A percentile compares a stretch with the other conserved stretches of the same genome.
phyloP scores from a whole-genome alignment of 1,284 basidiomycete genomes.

The Peniophora sp. region DNA sequence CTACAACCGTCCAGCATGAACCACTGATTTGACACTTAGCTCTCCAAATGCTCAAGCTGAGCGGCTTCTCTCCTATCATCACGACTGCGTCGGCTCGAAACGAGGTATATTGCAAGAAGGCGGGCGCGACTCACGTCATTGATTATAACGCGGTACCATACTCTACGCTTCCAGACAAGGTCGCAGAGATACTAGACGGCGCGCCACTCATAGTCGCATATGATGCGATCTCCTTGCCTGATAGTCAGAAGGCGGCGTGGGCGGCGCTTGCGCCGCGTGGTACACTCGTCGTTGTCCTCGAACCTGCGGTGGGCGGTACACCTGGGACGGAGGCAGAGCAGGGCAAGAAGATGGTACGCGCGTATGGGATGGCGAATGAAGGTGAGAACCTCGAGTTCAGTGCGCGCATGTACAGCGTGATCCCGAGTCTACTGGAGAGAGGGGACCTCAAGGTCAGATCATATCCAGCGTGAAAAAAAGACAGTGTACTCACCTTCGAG shows the following conservation, averaged over 20 bases:
- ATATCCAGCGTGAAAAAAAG: neutral
- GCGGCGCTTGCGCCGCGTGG: constrained; percentile 13
- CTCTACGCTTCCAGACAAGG: neutral
- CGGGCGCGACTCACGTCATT: constrained; percentile 27
- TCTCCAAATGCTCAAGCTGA: constrained; percentile 10
- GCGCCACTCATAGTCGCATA: constrained; percentile 15
- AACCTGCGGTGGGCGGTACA: constrained; percentile 4
- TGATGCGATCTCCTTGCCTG: constrained; percentile 18
- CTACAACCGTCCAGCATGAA: neutral
- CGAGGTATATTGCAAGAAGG: constrained; percentile 18
- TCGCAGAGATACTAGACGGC: neutral
- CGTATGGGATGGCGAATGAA: constrained; percentile 16
- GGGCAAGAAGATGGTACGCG: constrained; percentile 7
- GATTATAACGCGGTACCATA: constrained; percentile 14
- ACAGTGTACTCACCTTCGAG: neutral
- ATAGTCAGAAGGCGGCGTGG: constrained; percentile 14
- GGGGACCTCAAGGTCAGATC: constrained; percentile 8
- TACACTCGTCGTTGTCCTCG: constrained; percentile 11
- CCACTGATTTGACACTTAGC: constrained; percentile 1
- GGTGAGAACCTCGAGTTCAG: constrained; percentile 30
- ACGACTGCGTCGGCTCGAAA: constrained; percentile 25
- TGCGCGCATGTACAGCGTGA: constrained; percentile 4
- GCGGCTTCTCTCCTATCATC: constrained; percentile 25
- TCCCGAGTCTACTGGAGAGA: constrained; percentile 5
- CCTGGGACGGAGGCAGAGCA: constrained; percentile 1